Base-by-base conservation (phyloP, 768 basidiomycete species). In the Mycena metata region DNA sequence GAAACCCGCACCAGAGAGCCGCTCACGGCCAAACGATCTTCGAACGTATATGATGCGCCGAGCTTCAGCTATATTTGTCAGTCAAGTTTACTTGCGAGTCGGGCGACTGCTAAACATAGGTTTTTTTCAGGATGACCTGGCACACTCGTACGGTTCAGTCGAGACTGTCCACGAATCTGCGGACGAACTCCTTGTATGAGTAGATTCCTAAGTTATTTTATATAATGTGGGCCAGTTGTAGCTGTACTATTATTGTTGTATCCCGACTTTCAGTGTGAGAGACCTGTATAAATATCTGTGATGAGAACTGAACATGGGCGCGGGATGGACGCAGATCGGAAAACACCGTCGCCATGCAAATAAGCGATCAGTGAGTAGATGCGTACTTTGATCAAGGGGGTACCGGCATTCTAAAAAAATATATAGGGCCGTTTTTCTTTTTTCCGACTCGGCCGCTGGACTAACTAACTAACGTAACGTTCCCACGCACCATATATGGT, bases 61-160 rank as follows among this genome's bases (percentile, higher is more conserved):
- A 51, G 62, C 70, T 21, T 61, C 70, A 19, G 41, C 70, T 39
- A 55, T 72, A 21, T 72, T 72, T 45, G 67, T 72, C 13, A 60
- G 64, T 60, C 24, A 5, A 9, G 36, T 17, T 6, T 36, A 26
- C 21, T 36, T 19, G 41, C 26, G 17, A 12, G 21, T 12, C 3
- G 39, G 17, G 6, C 23, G 23, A 17, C 6, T 39, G 9, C 26
- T 56, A 50, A 52, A 15, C 26, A 15, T 21, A 30, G 42, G 24
- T 9, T 54, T 15, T 8, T 36, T 11, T 11, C 42, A 69, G 68
- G 46, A 61, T 60, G 68, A 69, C 52, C 55, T 69, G 15, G 63
- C 63, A 50, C 50, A 65, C 15, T 64, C 67, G 2, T 69, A 64
- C 58, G 46, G 58, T 43, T 54, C 68, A 41, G 58, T 69, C 2